Evolutionary conservation across 495 filamentous ascomycete species (phyloP).

Genomic region (Durotheca rogersii): DNA sequence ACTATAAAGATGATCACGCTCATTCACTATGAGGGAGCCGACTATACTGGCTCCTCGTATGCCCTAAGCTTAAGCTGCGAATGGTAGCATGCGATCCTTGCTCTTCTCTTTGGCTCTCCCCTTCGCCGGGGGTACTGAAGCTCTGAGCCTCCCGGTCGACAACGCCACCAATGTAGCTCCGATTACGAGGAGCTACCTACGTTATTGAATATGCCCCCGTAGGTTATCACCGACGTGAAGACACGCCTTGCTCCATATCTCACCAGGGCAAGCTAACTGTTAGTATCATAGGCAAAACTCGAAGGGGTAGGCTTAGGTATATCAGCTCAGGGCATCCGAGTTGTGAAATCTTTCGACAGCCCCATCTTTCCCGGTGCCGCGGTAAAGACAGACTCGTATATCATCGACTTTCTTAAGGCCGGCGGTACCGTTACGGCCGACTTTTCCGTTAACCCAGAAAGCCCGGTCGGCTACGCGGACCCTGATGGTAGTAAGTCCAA

Average conservation of each 20-base stretch:
- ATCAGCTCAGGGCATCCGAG: constrained; percentile 15
- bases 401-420: constrained; percentile 9
- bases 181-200: constrained; percentile 5
- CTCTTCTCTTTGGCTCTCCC: constrained; percentile 9
- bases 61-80: too few relatives aligned
- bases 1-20: too few relatives aligned
- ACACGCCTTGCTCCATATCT: too few relatives aligned
- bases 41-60: too few relatives aligned
- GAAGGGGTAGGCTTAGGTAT: constrained; percentile 15
- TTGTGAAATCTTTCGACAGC: constrained; percentile 26
- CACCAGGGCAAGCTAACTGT: background rate
- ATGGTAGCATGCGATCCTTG: constrained; percentile 21
- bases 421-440: constrained; percentile 19
- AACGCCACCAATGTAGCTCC: constrained; percentile 1
- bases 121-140: constrained; percentile 6
- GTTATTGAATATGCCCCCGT: constrained; percentile 18
- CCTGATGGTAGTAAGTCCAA: constrained; percentile 29
- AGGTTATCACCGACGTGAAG: too few relatives aligned
- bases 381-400: constrained; percentile 16
- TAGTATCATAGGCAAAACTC: constrained; percentile 7
- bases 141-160: constrained; percentile 10
- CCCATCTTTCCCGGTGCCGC: constrained; percentile 23
- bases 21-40: too few relatives aligned
- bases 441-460: constrained; percentile 22
- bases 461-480: constrained; percentile 16